phyloP scores from a whole-genome alignment of 2,329 filamentous ascomycete genomes.

The Hypoxylon sp. region DNA sequence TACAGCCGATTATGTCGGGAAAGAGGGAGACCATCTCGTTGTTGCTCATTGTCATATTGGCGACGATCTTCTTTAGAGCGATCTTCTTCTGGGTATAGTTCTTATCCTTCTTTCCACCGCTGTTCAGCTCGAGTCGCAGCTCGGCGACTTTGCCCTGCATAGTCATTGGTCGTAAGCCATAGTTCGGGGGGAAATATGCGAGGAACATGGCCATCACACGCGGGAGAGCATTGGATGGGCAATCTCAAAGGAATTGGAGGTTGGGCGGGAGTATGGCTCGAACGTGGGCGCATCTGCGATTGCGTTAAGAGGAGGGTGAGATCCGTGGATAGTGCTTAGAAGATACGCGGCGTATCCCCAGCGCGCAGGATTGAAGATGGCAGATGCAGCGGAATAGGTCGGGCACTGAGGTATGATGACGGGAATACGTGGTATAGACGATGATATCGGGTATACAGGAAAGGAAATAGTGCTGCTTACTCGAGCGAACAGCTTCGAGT shows the following conservation, averaged over 20 bases:
- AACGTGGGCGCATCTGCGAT: conserved; percentile 12
- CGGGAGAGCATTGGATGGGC: conserved; percentile 26
- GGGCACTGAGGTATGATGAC: no score
- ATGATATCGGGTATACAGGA: conserved; percentile 7
- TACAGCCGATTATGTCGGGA: conserved; percentile 92
- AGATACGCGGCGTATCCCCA: conserved; percentile 5
- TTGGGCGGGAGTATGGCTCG: conserved; percentile 15
- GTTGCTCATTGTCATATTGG: conserved; percentile 99
- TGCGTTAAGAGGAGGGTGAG: conserved; percentile 16
- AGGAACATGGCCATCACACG: conserved; percentile 58
- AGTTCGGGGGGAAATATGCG: conserved; percentile 58
- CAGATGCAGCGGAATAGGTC: not conserved
- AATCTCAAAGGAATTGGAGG: conserved; percentile 12
- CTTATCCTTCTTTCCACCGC: conserved; percentile 97
- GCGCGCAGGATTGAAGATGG: conserved; percentile 14
- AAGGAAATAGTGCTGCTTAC: conserved; percentile 61
- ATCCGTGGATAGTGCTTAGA: conserved; percentile 5
- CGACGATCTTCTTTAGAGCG: conserved; percentile 98
- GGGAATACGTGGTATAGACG: no score
- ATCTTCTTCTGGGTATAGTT: conserved; percentile 96
- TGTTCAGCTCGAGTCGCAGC: conserved; percentile 91
- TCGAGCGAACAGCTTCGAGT: conserved; percentile 99
- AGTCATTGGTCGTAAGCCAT: conserved; percentile 61
- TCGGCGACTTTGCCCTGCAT: conserved; percentile 98
- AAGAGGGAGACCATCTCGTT: conserved; percentile 99